phyloP scores from a whole-genome alignment of 192 early-diverging fungal genomes.

The Coemansia sp. region DNA sequence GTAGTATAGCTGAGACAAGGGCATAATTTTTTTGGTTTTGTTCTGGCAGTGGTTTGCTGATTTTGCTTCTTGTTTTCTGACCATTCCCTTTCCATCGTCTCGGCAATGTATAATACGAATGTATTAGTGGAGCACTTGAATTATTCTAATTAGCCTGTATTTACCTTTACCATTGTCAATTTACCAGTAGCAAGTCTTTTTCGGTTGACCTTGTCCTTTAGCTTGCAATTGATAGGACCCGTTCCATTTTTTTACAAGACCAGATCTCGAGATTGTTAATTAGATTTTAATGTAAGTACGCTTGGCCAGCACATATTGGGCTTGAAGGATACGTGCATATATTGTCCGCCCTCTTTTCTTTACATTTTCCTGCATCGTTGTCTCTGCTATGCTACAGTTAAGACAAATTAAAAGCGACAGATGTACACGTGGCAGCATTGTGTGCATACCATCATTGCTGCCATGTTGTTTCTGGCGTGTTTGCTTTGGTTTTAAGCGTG shows the following conservation, averaged over 20 bases:
- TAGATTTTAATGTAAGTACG: conserved; percentile 2
- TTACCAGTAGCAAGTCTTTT: neutral
- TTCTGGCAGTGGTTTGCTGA: neutral
- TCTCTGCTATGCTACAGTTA: neutral
- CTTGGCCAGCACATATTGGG: neutral
- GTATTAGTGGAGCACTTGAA: neutral
- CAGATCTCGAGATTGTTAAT: neutral
- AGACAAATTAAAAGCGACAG: no score
- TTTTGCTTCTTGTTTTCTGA: neutral
- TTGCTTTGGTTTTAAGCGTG: neutral
- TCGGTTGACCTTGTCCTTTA: neutral
- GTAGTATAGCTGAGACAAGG: neutral
- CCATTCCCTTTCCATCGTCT: neutral
- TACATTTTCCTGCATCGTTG: neutral
- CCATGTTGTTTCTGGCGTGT: neutral
- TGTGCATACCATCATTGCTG: no score
- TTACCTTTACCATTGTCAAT: neutral
- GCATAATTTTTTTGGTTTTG: neutral
- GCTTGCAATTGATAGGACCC: neutral
- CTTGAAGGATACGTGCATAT: no score
- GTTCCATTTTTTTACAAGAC: neutral
- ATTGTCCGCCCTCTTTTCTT: no score
- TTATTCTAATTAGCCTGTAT: neutral
- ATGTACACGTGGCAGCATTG: no score
- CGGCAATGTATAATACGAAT: neutral